Evolutionary conservation across 352 stramenopile species (phyloP).

Genomic region (Blastocystis sp.): DNA sequence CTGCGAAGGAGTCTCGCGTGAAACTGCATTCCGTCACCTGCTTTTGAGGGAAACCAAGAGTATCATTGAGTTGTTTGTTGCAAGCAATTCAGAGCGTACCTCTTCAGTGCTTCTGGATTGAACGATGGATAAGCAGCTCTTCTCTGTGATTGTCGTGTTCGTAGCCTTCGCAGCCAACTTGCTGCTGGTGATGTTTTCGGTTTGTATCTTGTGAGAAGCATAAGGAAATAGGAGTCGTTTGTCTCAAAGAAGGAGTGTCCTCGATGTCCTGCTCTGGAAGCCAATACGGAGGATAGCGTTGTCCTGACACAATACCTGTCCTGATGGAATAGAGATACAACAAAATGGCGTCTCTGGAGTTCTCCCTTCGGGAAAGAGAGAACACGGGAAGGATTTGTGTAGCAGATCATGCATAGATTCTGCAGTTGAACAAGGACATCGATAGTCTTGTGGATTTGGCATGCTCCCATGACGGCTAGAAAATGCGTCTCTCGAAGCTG

Average conservation of each 20-base stretch:
- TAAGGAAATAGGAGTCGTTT: conserved; percentile 25
- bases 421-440: not conserved
- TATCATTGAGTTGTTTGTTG: not conserved
- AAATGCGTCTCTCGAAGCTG: not conserved
- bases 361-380: not conserved
- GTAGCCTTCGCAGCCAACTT: not conserved
- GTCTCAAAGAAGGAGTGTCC: not conserved
- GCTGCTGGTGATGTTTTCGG: not conserved
- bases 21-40: no score
- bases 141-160: conserved; percentile 31
- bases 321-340: conserved; percentile 26
- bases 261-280: not conserved
- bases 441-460: not conserved
- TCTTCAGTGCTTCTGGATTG: not conserved
- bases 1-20: not conserved
- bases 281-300: not conserved
- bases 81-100: not conserved
- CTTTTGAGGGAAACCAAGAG: not conserved
- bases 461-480: not conserved
- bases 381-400: not conserved
- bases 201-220: not conserved
- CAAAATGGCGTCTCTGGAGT: conserved; percentile 6
- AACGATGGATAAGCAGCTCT: conserved; percentile 37
- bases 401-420: not conserved
- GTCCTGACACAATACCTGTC: not conserved